Conservation (phyloP, 169 alveolate genomes). For the Plasmodium cynomolgi region DNA sequence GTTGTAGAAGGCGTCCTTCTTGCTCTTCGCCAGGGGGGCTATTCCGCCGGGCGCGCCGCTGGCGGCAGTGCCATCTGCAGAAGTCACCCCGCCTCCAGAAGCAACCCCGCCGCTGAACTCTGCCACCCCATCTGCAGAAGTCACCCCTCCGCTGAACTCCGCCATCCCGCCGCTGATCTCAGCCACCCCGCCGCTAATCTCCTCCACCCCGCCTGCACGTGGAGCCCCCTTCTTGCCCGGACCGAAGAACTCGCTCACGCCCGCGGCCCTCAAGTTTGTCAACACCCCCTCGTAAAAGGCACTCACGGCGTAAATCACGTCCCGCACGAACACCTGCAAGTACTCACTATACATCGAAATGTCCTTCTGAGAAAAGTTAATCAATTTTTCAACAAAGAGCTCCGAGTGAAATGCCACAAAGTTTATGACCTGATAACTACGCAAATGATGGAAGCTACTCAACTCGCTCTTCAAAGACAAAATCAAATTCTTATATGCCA, state of each 20-base stretch:
- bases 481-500: slow-evolving; percentile 38
- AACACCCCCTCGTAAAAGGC: slow-evolving; percentile 43
- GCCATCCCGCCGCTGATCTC: background rate
- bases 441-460: slow-evolving; percentile 16
- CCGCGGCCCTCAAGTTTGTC: background rate
- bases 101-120: no score
- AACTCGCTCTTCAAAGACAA: slow-evolving; percentile 32
- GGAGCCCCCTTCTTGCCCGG: background rate
- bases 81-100: background rate
- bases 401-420: slow-evolving; percentile 62
- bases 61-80: background rate
- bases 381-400: slow-evolving; percentile 21
- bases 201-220: background rate
- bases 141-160: no score
- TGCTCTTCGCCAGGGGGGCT: background rate
- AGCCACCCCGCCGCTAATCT: background rate
- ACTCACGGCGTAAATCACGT: slow-evolving; percentile 37
- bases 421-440: slow-evolving; percentile 42
- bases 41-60: background rate
- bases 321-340: slow-evolving; percentile 51
- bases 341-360: slow-evolving; percentile 54
- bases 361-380: slow-evolving; percentile 31
- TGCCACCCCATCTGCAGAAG: background rate
- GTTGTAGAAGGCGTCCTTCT: slow-evolving; percentile 63
- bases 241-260: slow-evolving; percentile 25